These are phyloP conservation scores for Eutrema heterophyllum DNA, from an alignment of 345 rosid species.

Conservation along the genomic window DNA sequence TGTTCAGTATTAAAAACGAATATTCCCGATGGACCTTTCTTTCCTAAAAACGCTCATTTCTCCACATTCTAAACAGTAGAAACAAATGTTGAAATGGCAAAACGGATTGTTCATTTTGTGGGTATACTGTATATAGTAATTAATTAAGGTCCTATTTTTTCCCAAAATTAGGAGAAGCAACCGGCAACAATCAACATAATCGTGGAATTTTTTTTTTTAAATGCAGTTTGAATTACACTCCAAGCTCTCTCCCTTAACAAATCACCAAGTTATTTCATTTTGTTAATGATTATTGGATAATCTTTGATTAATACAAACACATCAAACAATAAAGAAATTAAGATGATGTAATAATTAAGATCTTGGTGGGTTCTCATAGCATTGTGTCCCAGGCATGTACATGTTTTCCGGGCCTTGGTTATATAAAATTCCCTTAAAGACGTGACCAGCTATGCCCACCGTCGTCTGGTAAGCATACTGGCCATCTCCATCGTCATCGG, in stretches of 20 bases:
- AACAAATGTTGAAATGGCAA: background rate
- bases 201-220: background rate
- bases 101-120: background rate
- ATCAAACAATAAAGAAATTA: too few species aligned
- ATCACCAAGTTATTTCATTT: background rate
- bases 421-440: conserved; percentile 78
- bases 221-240: background rate
- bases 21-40: background rate
- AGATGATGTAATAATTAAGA: background rate
- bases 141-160: background rate
- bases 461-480: conserved; percentile 80
- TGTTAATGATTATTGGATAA: background rate
- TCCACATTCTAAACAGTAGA: background rate
- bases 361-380: conserved; percentile 2
- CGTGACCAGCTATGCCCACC: conserved; percentile 70
- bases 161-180: background rate
- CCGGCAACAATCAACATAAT: background rate
- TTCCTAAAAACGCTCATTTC: background rate
- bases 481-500: conserved; percentile 44
- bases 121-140: background rate
- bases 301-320: background rate
- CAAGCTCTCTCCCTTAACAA: background rate
- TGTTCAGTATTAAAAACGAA: background rate
- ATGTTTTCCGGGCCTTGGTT: conserved; percentile 51
- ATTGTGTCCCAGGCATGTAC: background rate